Base-by-base conservation (phyloP, 2,329 filamentous ascomycete genomes). In the Juglanconis sp. region DNA sequence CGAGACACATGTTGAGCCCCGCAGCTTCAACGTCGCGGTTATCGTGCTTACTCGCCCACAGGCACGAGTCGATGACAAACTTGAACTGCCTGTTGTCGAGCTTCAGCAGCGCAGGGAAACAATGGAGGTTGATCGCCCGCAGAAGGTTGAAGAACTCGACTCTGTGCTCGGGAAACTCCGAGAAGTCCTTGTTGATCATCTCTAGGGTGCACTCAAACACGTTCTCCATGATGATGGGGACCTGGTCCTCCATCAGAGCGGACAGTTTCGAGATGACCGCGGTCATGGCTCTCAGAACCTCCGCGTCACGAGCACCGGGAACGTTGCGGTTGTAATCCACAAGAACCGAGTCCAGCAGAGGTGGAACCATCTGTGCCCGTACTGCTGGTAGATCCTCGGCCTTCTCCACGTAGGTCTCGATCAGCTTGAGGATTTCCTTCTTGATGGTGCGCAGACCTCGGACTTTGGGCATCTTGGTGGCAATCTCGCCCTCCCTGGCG, bases 181-280 rank as follows among this genome's bases (percentile, higher is more conserved):
- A 97, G 76, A 99, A 99, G 76, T 99, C 95, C 79, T 99, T 99
- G 85, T 98, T 99, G 79, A 99, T 99, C 95, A 99, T 99, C 70
- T 96, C 92, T 59, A 99, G 81, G 3, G 95, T 99, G 80, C 94
- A 98, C 76, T 98, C 94, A 70, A 99, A 99, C 32, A 99, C 92
- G 67, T 94, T 96, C 75, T 98, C 93, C 91, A 99, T 96, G 71
- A 99, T 98, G 53, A 89, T 89, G 9, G 95, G 92, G 48, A 99
- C 92, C 76, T 98, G 95, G 72, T 98, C 95, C 73, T 98, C 95
- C 96, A 99, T 99, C 71, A 98, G 82, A 66, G 86, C 86, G 77
- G 94, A 93, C 71, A 99, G 86, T 79, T 96, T 98, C 68, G 91
- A 91, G 71, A 98, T 96, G 68, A 99, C 95, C 13, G 92, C 95